Conservation (phyloP, 257 asterid species). For the Knoxia roxburghii region DNA sequence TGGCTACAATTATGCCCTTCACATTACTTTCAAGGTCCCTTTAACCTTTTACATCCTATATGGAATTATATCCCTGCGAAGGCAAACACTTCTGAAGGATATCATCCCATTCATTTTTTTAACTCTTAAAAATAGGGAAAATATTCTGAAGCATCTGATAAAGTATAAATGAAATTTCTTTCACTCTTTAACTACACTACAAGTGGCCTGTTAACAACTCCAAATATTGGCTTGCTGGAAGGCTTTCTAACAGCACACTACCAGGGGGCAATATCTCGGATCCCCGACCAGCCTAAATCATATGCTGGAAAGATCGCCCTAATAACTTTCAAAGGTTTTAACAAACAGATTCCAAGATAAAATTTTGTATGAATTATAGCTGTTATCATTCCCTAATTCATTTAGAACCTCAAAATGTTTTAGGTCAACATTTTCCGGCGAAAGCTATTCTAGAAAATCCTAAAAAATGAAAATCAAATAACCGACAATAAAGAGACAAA, state of each 20-base stretch:
- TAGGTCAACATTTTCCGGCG: background rate
- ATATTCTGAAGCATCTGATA: background rate
- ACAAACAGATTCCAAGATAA: background rate
- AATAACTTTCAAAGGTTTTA: too few relatives aligned
- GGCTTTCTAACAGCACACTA: background rate
- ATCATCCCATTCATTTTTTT: background rate
- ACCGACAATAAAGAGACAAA: background rate
- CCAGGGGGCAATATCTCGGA: background rate
- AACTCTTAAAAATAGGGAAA: background rate
- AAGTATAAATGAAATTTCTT: background rate
- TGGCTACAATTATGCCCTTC: background rate
- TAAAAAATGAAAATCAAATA: background rate
- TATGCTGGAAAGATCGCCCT: background rate
- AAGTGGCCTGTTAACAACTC: background rate
- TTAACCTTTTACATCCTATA: too few relatives aligned
- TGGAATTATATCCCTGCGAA: background rate
- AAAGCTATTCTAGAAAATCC: background rate
- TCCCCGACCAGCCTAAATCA: background rate
- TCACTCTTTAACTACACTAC: background rate
- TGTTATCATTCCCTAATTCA: background rate
- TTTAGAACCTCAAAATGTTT: background rate
- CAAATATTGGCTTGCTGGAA: background rate
- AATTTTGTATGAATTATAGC: background rate
- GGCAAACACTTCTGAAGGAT: background rate
- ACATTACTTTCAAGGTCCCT: background rate